Evolutionary conservation across 768 basidiomycete genomes (phyloP).

Genomic region (Hygrocybe punicea): DNA sequence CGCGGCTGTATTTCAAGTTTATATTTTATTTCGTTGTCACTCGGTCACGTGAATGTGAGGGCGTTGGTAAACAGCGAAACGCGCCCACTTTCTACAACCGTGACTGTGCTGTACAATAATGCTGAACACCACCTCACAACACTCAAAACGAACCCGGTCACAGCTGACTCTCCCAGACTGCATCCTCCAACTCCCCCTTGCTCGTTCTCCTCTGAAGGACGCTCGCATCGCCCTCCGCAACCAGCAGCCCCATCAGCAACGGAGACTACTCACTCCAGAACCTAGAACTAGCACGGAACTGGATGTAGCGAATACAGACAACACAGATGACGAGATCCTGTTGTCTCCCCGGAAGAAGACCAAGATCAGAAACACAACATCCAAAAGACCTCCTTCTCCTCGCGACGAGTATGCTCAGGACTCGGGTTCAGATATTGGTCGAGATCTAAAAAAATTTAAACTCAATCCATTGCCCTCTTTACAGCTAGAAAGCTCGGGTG

Average conservation of each 20-base stretch:
- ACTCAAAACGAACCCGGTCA: slow-evolving; percentile 43
- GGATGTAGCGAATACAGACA: slow-evolving; percentile 19
- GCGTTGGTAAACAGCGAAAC: not conserved
- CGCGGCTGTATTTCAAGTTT: too few species aligned
- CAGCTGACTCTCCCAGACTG: slow-evolving; percentile 48
- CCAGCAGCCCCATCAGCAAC: slow-evolving; percentile 18
- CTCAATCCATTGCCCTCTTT: slow-evolving; percentile 3
- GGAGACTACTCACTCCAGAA: slow-evolving; percentile 5
- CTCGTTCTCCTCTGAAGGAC: slow-evolving; percentile 52
- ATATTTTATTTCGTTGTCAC: not conserved
- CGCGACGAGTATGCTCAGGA: slow-evolving; percentile 12
- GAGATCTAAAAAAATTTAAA: slow-evolving; percentile 3
- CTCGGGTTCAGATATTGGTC: slow-evolving; percentile 12
- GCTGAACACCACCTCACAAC: not conserved
- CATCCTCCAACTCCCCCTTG: slow-evolving; percentile 42
- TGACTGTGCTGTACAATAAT: not conserved
- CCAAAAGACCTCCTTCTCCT: slow-evolving; percentile 19
- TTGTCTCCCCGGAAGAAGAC: slow-evolving; percentile 41
- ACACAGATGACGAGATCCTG: slow-evolving; percentile 47
- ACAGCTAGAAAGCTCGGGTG: not conserved
- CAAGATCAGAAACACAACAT: slow-evolving; percentile 41
- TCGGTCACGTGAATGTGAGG: not conserved
- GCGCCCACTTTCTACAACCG: not conserved
- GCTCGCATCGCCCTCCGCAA: slow-evolving; percentile 41
- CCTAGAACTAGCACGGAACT: not conserved